A percentile compares a stretch with the other conserved stretches of the same genome.
Evolutionary conservation across 768 basidiomycete species (phyloP).

Genomic region (Termitomyces sp.): DNA sequence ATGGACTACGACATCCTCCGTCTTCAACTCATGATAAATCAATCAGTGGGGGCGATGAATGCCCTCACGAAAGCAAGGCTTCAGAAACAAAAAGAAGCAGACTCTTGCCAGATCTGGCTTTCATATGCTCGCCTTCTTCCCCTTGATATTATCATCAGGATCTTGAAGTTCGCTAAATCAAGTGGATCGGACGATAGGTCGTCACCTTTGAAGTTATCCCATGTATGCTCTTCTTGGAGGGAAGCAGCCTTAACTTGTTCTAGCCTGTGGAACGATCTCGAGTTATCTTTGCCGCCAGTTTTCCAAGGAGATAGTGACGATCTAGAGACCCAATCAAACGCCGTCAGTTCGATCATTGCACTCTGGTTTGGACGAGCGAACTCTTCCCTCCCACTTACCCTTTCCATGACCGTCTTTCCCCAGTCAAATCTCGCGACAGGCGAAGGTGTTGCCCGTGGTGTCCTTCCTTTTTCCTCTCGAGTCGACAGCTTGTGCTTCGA

Average conservation of each 20-base stretch:
- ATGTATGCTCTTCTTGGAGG: neutral
- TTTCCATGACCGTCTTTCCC: neutral
- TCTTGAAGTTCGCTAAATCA: neutral
- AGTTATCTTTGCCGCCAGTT: neutral
- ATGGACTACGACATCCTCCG: neutral
- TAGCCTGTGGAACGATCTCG: neutral
- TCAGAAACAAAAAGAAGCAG: neutral
- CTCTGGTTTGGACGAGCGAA: neutral
- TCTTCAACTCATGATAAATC: conserved; percentile 1
- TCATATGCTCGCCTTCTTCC: neutral
- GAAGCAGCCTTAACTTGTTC: neutral
- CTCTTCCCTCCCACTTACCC: neutral
- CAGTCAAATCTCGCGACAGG: neutral
- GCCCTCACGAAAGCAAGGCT: neutral
- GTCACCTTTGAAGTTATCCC: neutral
- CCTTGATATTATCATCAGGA: neutral
- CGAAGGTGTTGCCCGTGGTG: neutral
- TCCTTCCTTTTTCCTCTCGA: neutral
- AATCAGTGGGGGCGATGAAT: neutral
- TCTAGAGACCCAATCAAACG: neutral
- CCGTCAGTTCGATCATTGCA: neutral
- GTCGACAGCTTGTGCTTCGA: neutral
- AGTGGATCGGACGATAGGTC: neutral
- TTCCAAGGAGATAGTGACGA: neutral
- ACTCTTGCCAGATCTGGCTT: neutral